Evolutionary conservation across 2,329 filamentous ascomycete species (phyloP).

Genomic region (Talaromyces sp.): DNA sequence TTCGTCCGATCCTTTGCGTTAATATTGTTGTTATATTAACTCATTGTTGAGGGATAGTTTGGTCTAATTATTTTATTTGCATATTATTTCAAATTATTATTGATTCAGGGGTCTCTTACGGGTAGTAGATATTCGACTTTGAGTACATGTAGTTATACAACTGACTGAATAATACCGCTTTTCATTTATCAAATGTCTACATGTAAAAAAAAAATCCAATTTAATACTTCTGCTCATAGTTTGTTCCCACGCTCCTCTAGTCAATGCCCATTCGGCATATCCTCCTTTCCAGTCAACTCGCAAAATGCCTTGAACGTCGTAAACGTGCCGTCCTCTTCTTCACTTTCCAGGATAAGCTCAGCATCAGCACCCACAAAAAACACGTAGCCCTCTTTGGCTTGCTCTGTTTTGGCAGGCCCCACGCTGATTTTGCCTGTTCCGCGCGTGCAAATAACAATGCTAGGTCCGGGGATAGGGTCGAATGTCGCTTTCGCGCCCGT

Average conservation of each 20-base stretch:
- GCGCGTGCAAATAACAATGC: conserved; percentile 84
- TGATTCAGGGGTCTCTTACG: too few relatives aligned
- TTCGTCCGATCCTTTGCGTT: not conserved
- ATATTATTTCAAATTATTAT: too few relatives aligned
- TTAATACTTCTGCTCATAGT: not conserved
- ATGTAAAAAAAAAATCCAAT: not conserved
- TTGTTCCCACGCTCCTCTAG: conserved; percentile 1
- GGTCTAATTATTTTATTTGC: too few relatives aligned
- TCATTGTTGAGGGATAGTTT: too few relatives aligned
- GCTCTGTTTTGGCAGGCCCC: conserved; percentile 67
- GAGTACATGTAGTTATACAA: too few relatives aligned
- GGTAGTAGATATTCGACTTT: too few relatives aligned
- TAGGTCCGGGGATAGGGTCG: conserved; percentile 80
- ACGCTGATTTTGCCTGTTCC: conserved; percentile 82
- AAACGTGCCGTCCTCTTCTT: conserved; percentile 64
- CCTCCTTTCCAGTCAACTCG: conserved; percentile 61
- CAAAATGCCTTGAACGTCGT: conserved; percentile 93
- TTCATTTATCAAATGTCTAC: not conserved
- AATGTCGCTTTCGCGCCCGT: conserved; percentile 79
- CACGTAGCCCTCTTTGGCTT: conserved; percentile 68
- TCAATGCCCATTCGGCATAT: conserved; percentile 31
- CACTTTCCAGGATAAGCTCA: conserved; percentile 71
- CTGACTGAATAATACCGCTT: too few relatives aligned
- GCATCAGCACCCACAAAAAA: conserved; percentile 87
- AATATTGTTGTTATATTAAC: too few relatives aligned